Conservation (phyloP, 176 grass and related monocot species). For the Puccinellia tenuiflora region DNA sequence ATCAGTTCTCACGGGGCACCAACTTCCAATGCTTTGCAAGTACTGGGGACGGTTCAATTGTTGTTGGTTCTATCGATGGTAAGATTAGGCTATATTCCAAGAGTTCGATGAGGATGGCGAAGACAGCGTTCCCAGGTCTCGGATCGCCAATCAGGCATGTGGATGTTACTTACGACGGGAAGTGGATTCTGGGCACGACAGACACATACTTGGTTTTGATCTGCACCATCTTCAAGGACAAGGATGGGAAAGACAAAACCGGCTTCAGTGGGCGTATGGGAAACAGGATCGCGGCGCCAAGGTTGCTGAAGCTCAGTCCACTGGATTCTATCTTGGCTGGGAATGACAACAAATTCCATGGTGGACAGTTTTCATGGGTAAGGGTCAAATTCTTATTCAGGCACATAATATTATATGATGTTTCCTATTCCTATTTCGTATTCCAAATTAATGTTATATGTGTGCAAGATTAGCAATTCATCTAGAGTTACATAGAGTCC, state of each 20-base stretch:
- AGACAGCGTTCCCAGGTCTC: slow-evolving; percentile 83
- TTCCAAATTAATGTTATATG: not conserved
- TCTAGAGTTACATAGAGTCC: not conserved
- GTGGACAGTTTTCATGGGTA: slow-evolving; percentile 95
- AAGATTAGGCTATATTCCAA: slow-evolving; percentile 87
- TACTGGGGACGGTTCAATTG: slow-evolving; percentile 83
- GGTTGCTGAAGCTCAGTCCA: slow-evolving; percentile 80
- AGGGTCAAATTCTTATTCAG: slow-evolving; percentile 17
- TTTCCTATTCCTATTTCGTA: not conserved
- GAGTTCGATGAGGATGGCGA: slow-evolving; percentile 90
- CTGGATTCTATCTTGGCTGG: slow-evolving; percentile 79
- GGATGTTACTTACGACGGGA: slow-evolving; percentile 90
- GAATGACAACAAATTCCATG: slow-evolving; percentile 67
- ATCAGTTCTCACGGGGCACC: slow-evolving; percentile 82
- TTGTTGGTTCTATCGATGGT: slow-evolving; percentile 78
- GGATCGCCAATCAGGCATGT: slow-evolving; percentile 77
- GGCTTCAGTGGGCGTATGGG: slow-evolving; percentile 90
- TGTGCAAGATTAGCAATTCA: not conserved
- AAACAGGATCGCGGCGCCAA: slow-evolving; percentile 65
- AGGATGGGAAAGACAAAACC: slow-evolving; percentile 86
- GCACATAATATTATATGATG: not conserved
- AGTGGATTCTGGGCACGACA: slow-evolving; percentile 83
- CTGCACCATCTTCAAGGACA: slow-evolving; percentile 85
- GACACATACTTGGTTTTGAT: slow-evolving; percentile 87
- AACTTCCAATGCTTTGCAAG: slow-evolving; percentile 91